phyloP scores from a whole-genome alignment of 306 rosid genomes.

The Cucumis cinereus region DNA sequence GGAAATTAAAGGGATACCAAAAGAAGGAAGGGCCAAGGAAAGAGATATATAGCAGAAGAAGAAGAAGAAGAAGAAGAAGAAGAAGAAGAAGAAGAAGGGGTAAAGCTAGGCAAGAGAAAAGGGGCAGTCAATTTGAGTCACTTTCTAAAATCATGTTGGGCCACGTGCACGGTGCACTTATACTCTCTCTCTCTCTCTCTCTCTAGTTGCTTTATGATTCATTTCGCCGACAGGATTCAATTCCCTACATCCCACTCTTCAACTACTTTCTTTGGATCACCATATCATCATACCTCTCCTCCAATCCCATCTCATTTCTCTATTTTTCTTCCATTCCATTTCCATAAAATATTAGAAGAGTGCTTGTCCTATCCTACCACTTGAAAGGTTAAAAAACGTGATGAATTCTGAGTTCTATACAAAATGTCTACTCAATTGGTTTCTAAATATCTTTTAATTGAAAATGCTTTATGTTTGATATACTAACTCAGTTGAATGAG shows the following conservation, averaged over 20 bases:
- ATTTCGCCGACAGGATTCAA: slow-evolving; percentile 11
- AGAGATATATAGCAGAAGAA: neutral
- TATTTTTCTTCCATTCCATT: no score
- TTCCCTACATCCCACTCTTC: neutral
- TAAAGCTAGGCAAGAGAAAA: neutral
- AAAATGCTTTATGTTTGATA: no score
- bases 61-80: neutral
- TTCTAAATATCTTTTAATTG: no score
- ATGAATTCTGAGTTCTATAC: no score
- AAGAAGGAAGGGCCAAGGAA: neutral
- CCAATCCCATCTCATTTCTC: neutral
- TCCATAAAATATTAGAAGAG: no score
- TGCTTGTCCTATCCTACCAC: no score
- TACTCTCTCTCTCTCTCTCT: neutral
- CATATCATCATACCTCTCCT: neutral
- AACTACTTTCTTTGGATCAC: neutral
- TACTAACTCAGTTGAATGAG: no score
- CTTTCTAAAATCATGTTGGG: slow-evolving; percentile 8
- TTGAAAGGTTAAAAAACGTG: no score
- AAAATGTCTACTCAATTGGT: no score
- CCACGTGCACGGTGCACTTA: slow-evolving; percentile 8
- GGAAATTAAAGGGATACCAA: neutral
- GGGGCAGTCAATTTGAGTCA: slow-evolving; percentile 1
- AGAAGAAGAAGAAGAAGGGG: neutral
- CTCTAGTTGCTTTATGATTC: neutral